Conservation (phyloP, 2,329 filamentous ascomycete species). For the Simplicillium aogashimaense region DNA sequence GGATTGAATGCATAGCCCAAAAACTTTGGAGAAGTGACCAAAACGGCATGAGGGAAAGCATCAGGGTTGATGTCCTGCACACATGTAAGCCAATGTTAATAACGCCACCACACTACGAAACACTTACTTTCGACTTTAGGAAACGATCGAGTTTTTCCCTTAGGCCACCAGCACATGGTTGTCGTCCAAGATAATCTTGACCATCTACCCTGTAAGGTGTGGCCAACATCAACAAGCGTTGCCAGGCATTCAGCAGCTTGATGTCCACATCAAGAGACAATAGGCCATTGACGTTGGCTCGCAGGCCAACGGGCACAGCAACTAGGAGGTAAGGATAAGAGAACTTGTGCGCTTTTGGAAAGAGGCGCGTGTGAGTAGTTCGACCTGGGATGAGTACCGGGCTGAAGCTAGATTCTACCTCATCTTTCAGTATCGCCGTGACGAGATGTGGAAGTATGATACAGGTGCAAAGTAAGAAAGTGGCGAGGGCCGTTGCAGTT, state of each 20-base stretch:
- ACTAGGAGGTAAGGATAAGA: conserved; percentile 61
- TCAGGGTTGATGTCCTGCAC: conserved; percentile 45
- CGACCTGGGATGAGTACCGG: conserved; percentile 54
- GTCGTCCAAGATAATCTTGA: conserved; percentile 51
- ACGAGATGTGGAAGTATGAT: not conserved
- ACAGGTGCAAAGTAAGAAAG: not conserved
- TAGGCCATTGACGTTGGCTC: conserved; percentile 43
- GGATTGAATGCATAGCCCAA: conserved; percentile 66
- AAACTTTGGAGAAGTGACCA: conserved; percentile 61
- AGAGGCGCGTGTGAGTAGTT: conserved; percentile 56
- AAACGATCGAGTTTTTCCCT: conserved; percentile 53
- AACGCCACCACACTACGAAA: not conserved
- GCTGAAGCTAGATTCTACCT: conserved; percentile 2
- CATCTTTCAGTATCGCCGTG: conserved; percentile 2
- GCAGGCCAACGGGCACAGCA: conserved; percentile 56
- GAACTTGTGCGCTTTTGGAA: conserved; percentile 59
- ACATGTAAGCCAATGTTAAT: conserved; percentile 1
- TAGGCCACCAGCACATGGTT: conserved; percentile 39
- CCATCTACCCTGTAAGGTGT: conserved; percentile 48
- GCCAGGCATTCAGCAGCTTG: conserved; percentile 1
- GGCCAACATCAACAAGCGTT: conserved; percentile 17
- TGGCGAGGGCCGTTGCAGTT: no score
- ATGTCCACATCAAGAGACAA: conserved; percentile 33
- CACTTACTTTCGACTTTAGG: conserved; percentile 43
- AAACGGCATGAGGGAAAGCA: conserved; percentile 57